Evolutionary conservation across 2,329 filamentous ascomycete species (phyloP).

Genomic region (Aureobasidium sp.): DNA sequence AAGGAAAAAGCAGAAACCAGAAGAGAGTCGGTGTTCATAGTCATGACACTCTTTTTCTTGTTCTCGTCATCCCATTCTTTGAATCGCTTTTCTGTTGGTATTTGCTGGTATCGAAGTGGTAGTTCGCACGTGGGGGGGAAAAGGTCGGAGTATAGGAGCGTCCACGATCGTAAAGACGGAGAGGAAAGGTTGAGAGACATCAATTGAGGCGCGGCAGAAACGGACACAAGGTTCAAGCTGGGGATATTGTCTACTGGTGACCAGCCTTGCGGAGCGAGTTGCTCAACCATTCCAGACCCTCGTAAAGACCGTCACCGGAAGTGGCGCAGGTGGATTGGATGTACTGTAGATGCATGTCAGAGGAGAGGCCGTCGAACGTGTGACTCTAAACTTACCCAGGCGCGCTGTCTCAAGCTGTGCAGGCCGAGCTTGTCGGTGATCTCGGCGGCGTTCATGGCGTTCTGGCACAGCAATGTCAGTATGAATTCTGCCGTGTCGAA

Average conservation of each 20-base stretch:
- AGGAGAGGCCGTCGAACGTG: not conserved
- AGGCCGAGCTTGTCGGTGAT: constrained; percentile 99
- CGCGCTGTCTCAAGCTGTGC: constrained; percentile 95
- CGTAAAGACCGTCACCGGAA: constrained; percentile 97
- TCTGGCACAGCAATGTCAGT: constrained; percentile 44
- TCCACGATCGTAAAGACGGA: constrained; percentile 4
- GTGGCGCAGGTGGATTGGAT: constrained; percentile 99
- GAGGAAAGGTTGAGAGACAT: constrained; percentile 11
- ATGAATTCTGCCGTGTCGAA: not conserved
- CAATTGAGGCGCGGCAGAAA: constrained; percentile 7
- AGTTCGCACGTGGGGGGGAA: not conserved
- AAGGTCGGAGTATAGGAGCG: not conserved
- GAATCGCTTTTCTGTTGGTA: constrained; percentile 1
- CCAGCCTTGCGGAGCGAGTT: constrained; percentile 46
- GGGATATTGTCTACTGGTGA: constrained; percentile 33
- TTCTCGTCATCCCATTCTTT: not conserved
- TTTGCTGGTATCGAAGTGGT: not conserved
- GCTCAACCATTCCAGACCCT: constrained; percentile 69
- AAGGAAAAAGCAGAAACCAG: not conserved
- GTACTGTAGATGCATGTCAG: constrained; percentile 47
- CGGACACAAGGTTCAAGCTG: constrained; percentile 4
- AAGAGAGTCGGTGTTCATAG: not conserved
- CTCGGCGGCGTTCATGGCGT: constrained; percentile 99
- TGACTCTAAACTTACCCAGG: constrained; percentile 65
- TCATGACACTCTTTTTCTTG: not conserved